These are phyloP conservation scores for Neofusicoccum kwambonambiense DNA, from an alignment of 2,329 filamentous ascomycete species.

Conservation along the genomic window DNA sequence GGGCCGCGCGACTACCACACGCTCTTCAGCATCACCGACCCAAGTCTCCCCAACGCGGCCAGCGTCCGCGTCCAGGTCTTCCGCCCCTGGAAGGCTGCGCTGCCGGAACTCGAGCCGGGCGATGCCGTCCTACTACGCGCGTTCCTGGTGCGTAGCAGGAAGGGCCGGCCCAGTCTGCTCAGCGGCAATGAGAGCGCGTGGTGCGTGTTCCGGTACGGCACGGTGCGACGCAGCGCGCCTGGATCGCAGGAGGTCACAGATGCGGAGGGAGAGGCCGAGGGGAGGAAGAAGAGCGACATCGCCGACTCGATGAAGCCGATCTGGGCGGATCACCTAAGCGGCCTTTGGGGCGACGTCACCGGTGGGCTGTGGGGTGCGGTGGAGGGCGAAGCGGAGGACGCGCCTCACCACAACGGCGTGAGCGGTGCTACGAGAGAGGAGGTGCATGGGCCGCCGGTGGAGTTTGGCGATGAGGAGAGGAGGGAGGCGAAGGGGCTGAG, in stretches of 20 bases:
- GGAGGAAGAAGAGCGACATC: neutral
- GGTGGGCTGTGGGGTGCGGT: no score
- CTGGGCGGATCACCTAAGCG: constrained; percentile 29
- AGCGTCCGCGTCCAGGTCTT: constrained; percentile 42
- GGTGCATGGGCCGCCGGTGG: constrained; percentile 46
- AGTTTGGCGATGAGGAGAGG: constrained; percentile 47
- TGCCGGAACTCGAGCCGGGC: constrained; percentile 42
- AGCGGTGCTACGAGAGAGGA: constrained; percentile 38
- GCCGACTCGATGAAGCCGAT: constrained; percentile 22
- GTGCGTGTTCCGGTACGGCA: constrained; percentile 47
- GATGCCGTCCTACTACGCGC: constrained; percentile 46
- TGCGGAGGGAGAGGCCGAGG: neutral
- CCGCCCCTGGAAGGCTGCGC: constrained; percentile 41
- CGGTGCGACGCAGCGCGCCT: neutral
- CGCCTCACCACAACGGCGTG: neutral
- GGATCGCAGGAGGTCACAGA: neutral
- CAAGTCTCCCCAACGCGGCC: constrained; percentile 21
- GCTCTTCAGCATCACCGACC: constrained; percentile 42
- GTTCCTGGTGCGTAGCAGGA: constrained; percentile 44
- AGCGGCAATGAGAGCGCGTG: constrained; percentile 46
- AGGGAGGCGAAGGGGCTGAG: constrained; percentile 40
- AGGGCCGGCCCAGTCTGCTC: constrained; percentile 35
- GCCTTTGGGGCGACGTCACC: neutral
- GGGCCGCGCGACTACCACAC: constrained; percentile 47
- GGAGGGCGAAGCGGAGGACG: neutral